A percentile compares a stretch with the other conserved stretches of the same genome.
phyloP scores from a whole-genome alignment of 1,284 basidiomycete genomes.

The Singerocomus inundabilis region DNA sequence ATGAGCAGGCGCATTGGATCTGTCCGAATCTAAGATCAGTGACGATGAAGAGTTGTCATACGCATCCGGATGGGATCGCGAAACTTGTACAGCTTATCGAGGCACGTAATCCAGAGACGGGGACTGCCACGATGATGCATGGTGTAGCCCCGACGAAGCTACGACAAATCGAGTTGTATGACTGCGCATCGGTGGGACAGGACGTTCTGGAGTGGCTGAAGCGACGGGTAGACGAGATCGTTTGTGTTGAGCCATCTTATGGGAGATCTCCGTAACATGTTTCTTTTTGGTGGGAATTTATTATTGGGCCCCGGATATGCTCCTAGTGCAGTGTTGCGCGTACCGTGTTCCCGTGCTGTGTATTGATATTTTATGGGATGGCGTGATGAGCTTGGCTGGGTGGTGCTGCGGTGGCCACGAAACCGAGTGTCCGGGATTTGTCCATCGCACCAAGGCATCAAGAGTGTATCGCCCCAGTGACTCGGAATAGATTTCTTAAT shows the following conservation, averaged over 20 bases:
- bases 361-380: conserved; percentile 25
- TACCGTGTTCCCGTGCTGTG: conserved; percentile 12
- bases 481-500: not conserved
- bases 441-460: not conserved
- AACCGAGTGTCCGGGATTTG: not conserved
- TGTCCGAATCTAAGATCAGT: conserved; percentile 58
- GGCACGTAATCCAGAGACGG: conserved; percentile 56
- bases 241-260: conserved; percentile 52
- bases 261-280: conserved; percentile 24
- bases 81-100: conserved; percentile 70
- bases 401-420: not conserved
- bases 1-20: conserved; percentile 55
- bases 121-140: conserved; percentile 30
- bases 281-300: not conserved
- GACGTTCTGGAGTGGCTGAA: conserved; percentile 67
- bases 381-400: not conserved
- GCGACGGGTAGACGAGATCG: conserved; percentile 55
- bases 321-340: not conserved
- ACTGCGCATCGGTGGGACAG: conserved; percentile 58
- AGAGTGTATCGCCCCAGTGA: conserved; percentile 18
- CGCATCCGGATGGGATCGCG: conserved; percentile 56
- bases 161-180: conserved; percentile 57
- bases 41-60: conserved; percentile 58
- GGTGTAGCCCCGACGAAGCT: conserved; percentile 49
- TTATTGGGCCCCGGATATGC: conserved; percentile 5